Percentiles rank a stretch among this genome's conserved stretches.
These are phyloP conservation scores for Boletus rubescentipes DNA, from an alignment of 768 basidiomycete genomes.

Conservation along the genomic window DNA sequence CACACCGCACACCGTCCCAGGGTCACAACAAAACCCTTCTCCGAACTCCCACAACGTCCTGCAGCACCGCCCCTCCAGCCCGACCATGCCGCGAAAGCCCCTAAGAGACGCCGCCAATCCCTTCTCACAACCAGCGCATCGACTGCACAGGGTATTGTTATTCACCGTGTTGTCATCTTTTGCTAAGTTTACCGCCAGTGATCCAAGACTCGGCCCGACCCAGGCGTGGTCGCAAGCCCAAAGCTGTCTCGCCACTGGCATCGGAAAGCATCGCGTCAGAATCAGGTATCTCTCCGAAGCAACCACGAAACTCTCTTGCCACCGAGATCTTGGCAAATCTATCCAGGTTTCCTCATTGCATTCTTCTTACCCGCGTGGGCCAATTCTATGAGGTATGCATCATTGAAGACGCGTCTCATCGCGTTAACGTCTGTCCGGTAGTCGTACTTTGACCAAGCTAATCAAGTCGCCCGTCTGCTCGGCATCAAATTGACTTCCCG, in stretches of 20 bases:
- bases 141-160: conserved; percentile 6
- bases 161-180: background rate
- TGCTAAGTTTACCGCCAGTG: background rate
- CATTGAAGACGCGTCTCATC: background rate
- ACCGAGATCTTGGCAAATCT: conserved; percentile 71
- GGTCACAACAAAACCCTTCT: conserved; percentile 50
- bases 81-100: background rate
- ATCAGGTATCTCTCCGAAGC: conserved; percentile 9
- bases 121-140: background rate
- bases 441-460: conserved; percentile 95
- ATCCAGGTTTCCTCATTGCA: conserved; percentile 78
- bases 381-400: conserved; percentile 87
- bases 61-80: background rate
- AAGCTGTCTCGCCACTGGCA: background rate
- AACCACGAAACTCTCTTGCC: conserved; percentile 55
- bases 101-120: background rate
- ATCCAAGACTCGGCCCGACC: conserved; percentile 1
- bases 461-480: conserved; percentile 70
- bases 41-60: conserved; percentile 55
- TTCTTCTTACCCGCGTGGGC: conserved; percentile 89
- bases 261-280: background rate
- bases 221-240: conserved; percentile 22
- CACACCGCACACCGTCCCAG: conserved; percentile 1
- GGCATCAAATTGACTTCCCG: conserved; percentile 82
- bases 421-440: conserved; percentile 31